Base-by-base conservation (phyloP, 257 asterid genomes). In the Nicotiana tomentosiformis region DNA sequence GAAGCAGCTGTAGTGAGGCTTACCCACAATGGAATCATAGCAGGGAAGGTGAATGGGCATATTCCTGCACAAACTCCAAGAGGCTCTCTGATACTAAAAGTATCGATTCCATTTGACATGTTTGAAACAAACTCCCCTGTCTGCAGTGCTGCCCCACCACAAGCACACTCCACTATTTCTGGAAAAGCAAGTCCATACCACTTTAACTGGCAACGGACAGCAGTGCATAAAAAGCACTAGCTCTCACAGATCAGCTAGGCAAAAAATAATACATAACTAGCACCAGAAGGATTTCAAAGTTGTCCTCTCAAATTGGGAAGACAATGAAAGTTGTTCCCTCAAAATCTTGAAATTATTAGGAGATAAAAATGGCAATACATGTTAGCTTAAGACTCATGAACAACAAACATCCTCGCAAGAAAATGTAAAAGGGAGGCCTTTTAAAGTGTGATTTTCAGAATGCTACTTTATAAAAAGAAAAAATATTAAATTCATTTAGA, bases 11-110 rank as follows among this genome's bases (percentile, higher is more conserved):
- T 9, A 43, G 51, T 64, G 55, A 82, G 80, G 82, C 90, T 87
- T 90, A 95, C 98, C 99, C 99, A 95, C 85, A 95, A 89, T 23
- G 99, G 97, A 88, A 95, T 95, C 99, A 95, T 94, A 76, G 98
- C 99, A 23, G 99, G 98, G 91, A 95, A 95, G 86, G 94, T 95
- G 83, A 93, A 95, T 65, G 99, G 97, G 89, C 98, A 95, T 81
- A 95, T 95, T 76, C 99, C 97, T 81, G 99, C 97, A 90, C 99
- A 95, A 87, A 95, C 98, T 84, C 99, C 99, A 77, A 95, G 92
- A 49, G 97, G 97, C 86, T 95, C 99, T 86, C 97, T 92, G 72
- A 93, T 68, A 90, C 98, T 94, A 86, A 89, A 94, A 78, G 97
- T 95, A 86, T 95, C 97, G 3, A 94, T 91, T 82, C 98, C 99